Evolutionary conservation across 495 filamentous ascomycete genomes (phyloP), one percentile per base, ranked within the genome.

Genomic region (Immersiella caudata): DNA sequence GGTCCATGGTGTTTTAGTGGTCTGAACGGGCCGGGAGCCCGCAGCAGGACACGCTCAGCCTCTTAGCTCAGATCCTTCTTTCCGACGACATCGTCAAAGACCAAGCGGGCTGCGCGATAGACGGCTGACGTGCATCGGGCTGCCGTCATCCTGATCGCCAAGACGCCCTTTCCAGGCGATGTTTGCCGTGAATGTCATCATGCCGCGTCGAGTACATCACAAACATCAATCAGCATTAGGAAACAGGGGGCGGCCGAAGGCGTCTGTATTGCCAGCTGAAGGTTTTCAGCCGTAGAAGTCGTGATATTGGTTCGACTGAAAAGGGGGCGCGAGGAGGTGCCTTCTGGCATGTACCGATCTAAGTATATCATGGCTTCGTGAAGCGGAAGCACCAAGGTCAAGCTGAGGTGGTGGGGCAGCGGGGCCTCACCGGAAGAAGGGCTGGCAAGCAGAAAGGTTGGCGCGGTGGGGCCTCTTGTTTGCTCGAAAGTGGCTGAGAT

Each of bases 31-130:
- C 40, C 40, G 40, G 5, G 9, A 12, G 14, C 40, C 40, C 40
- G 40, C 16, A 21, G 60, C 25, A 25, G 25, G 25, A 52, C 9
- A 20, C 6, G 29, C 54, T 67, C 65, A 67, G 65, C 65, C 60
- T 67, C 65, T 67, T 33, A 67, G 56, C 35, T 67, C 65, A 67
- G 65, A 62, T 51, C 50, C 21, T 25, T 64, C 50, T 46, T 35
- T 49, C 29, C 29, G 21, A 29, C 21, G 25, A 33, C 40, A 46
- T 14, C 40, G 16, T 18, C 40, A 46, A 46, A 46, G 40, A 4
- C 4, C 3, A 8, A 33, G 29, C 29, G 3, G 4, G 4, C 8
- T 33, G 29, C 29, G 29, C 29, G 29, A 33, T 12, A 46, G 11
- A 5, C 40, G 5, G 40, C 40, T 14, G 40, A 46, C 40, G 40